Evolutionary conservation across 2,329 filamentous ascomycete genomes (phyloP), one percentile per base, ranked within the genome.

Genomic region (Fusarium vanettenii): DNA sequence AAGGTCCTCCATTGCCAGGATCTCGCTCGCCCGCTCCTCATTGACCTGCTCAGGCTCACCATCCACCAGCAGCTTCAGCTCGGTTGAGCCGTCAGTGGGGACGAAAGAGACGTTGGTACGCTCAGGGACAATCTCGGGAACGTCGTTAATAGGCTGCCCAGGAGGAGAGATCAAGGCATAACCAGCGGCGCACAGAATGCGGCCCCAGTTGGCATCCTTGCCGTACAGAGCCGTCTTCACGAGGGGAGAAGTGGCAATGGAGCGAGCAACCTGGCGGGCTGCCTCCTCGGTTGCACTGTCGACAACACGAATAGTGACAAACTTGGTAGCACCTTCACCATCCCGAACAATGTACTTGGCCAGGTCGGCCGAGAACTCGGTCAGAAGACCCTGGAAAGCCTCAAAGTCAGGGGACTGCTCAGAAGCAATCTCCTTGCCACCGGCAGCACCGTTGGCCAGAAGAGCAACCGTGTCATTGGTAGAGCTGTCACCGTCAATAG

Each of bases 161-260:
- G 89, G 90, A 75, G 90, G 89, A 2, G 88, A 89, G 71, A 92
- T 87, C 56, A 91, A 85, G 16, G 91, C 87, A 81, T 98, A 98
- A 4, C 97, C 97, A 6, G 95, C 95, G 1, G 97, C 96, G 82
- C 97, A 98, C 31, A 98, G 89, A 72, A 99, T 97, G 64, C 97
- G 95, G 37, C 97, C 97, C 97, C 97, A 99, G 87, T 99, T 99
- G 20, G 97, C 97, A 82, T 99, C 97, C 82, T 95, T 95, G 75
- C 97, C 97, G 84, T 99, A 99, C 45, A 99, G 88, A 0, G 97
- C 97, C 0, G 97, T 99, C 88, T 99, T 99, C 78, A 99, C 97
- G 14, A 99, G 90, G 10, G 97, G 95, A 1, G 95, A 98, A 60
- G 93, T 91, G 18, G 97, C 95, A 81, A 99, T 98, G 56, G 94